Percentiles rank a stretch among this genome's conserved stretches.
These are phyloP conservation scores for Paracorniculantispora psalliotae DNA, from an alignment of 2,329 filamentous ascomycete genomes.

Conservation along the genomic window DNA sequence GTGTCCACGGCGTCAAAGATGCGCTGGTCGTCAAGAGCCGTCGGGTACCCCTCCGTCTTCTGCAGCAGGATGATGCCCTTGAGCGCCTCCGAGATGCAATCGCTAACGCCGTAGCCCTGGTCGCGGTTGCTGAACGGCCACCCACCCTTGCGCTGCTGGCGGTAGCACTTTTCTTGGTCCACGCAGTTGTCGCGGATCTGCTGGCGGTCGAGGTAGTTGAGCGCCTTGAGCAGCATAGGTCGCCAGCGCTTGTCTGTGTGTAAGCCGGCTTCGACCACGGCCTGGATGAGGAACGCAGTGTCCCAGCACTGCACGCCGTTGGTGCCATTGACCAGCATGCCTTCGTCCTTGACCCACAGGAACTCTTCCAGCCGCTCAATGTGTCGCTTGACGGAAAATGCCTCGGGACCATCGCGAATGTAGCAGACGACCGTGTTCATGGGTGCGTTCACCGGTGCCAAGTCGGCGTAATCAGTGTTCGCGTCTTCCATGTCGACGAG, in stretches of 20 bases:
- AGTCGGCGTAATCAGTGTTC: conserved; percentile 80
- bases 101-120: conserved; percentile 92
- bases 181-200: conserved; percentile 82
- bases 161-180: conserved; percentile 76
- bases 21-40: conserved; percentile 68
- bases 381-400: conserved; percentile 68
- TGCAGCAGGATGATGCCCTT: conserved; percentile 85
- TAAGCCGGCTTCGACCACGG: conserved; percentile 72
- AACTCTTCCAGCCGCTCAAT: conserved; percentile 79
- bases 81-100: conserved; percentile 87
- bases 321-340: conserved; percentile 92
- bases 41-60: conserved; percentile 68
- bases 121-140: conserved; percentile 93
- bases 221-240: conserved; percentile 75
- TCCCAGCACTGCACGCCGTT: conserved; percentile 99
- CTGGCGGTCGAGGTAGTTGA: conserved; percentile 83
- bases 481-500: conserved; percentile 86
- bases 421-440: conserved; percentile 90
- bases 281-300: conserved; percentile 84
- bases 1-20: conserved; percentile 88
- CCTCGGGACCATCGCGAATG: conserved; percentile 73
- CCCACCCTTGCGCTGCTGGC: conserved; percentile 84
- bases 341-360: conserved; percentile 86
- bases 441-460: conserved; percentile 84
- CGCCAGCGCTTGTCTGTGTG: conserved; percentile 72